Base-by-base conservation (phyloP, 2,329 filamentous ascomycete species). In the Claviceps sp. region DNA sequence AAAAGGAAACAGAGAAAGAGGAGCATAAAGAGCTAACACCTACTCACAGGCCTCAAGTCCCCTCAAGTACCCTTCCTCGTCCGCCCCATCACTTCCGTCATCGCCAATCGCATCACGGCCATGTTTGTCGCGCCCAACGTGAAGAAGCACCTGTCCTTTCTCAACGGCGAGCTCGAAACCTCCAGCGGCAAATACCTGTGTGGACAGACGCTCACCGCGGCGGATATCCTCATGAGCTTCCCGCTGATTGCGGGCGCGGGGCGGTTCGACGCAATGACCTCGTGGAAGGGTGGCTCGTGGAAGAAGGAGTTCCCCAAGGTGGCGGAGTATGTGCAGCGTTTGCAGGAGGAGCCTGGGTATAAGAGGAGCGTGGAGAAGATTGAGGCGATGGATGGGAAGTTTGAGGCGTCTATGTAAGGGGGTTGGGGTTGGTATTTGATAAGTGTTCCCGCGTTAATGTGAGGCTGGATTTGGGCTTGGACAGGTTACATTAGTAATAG, bases 161-260 rank as follows among this genome's bases (percentile, higher is more conserved):
- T 81, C 42, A 74, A 80, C 57, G 61, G 68, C 37, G 71, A 73
- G 55, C 69, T 80, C 16, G 61, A 65, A 26, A 73, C 71, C 5
- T 73, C 74, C 1, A 68, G 70, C 37, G 65, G 66, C 13, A 57
- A 60, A 46, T 80, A 75, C 60, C 64, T 80, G 26, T 78, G 76
- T 57, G 74, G 76, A 24, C 59, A 65, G 19, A 58, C 65, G 43
- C 67, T 80, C 50, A 75, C 74, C 2, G 71, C 75, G 1, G 77
- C 74, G 6, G 76, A 78, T 55, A 73, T 80, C 52, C 62, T 79
- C 50, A 64, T 79, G 58, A 76, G 74, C 62, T 80, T 75, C 63
- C 71, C 70, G 14, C 63, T 80, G 52, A 69, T 80, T 48, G 68
- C 68, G 10, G 68, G 68, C 39, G 67, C 69, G 57, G 58, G 63